Percentiles rank a stretch among this genome's conserved stretches.
These are phyloP conservation scores for Pulveroboletus sp. DNA, from an alignment of 768 basidiomycete genomes.

Conservation along the genomic window DNA sequence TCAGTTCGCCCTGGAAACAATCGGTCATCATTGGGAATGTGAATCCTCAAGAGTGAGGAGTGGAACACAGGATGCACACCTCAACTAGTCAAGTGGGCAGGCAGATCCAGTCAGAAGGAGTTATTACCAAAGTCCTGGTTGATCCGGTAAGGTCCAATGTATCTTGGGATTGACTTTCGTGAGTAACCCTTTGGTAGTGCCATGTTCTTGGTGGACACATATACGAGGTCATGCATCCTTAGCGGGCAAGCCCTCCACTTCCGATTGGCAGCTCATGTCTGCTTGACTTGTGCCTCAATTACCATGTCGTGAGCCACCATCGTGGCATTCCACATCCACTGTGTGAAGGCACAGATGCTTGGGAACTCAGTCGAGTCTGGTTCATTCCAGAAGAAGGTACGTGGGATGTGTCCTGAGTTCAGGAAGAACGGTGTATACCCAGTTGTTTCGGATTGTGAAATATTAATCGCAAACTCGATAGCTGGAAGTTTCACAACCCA, in stretches of 20 bases:
- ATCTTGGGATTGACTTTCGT: neutral
- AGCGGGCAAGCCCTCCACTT: neutral
- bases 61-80: constrained; percentile 35
- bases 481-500: constrained; percentile 3
- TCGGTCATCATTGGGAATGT: constrained; percentile 26
- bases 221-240: neutral
- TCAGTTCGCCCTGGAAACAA: constrained; percentile 21
- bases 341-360: constrained; percentile 29
- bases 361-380: constrained; percentile 9
- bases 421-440: constrained; percentile 22
- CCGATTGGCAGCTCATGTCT: constrained; percentile 30
- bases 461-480: constrained; percentile 26
- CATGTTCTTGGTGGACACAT: neutral
- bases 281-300: constrained; percentile 30
- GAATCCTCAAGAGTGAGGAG: constrained; percentile 22
- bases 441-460: constrained; percentile 8
- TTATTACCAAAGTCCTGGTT: constrained; percentile 3
- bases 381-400: constrained; percentile 19
- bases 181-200: neutral
- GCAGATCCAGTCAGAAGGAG: constrained; percentile 27
- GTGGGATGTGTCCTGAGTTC: constrained; percentile 6
- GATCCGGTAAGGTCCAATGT: neutral
- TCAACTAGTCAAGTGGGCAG: constrained; percentile 18
- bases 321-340: constrained; percentile 24
- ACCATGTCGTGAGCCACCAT: constrained; percentile 34